Percentiles rank a stretch among this genome's conserved stretches.
These are phyloP conservation scores for Ceratocystis papillata DNA, from an alignment of 2,329 filamentous ascomycete species.

Conservation along the genomic window DNA sequence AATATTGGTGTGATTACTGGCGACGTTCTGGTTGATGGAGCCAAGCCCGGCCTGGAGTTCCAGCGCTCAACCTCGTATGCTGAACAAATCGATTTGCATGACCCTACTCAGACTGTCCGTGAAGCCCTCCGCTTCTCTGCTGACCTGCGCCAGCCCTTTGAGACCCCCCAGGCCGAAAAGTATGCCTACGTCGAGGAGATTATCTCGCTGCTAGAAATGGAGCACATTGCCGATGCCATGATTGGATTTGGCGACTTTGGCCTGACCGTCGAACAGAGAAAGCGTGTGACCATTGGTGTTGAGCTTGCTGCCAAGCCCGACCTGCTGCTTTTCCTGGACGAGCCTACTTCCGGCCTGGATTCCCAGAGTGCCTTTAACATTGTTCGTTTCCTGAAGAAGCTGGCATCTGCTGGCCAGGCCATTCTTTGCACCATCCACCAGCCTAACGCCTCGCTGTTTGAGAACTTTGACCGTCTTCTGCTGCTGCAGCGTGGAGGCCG, in stretches of 20 bases:
- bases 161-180: slow-evolving; percentile 45
- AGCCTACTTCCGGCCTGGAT: slow-evolving; percentile 66
- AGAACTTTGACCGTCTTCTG: slow-evolving; percentile 75
- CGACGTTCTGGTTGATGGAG: slow-evolving; percentile 47
- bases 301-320: slow-evolving; percentile 76
- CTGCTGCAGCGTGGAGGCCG: slow-evolving; percentile 67
- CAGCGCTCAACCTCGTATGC: slow-evolving; percentile 52
- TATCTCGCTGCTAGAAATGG: slow-evolving; percentile 48
- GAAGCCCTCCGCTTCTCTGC: slow-evolving; percentile 55
- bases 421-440: slow-evolving; percentile 89
- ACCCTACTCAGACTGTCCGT: slow-evolving; percentile 51
- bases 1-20: slow-evolving; percentile 51
- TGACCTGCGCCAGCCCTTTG: slow-evolving; percentile 46
- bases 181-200: slow-evolving; percentile 52
- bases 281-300: slow-evolving; percentile 82
- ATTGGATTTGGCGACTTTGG: slow-evolving; percentile 56
- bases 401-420: slow-evolving; percentile 69
- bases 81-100: slow-evolving; percentile 53
- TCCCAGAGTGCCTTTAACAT: slow-evolving; percentile 60
- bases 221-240: slow-evolving; percentile 47
- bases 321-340: slow-evolving; percentile 65
- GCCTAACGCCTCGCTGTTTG: slow-evolving; percentile 74
- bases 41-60: slow-evolving; percentile 48
- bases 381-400: slow-evolving; percentile 56
- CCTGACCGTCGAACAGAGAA: slow-evolving; percentile 53